Conservation (phyloP, 2,329 filamentous ascomycete species). For the Neurospora crassa region DNA sequence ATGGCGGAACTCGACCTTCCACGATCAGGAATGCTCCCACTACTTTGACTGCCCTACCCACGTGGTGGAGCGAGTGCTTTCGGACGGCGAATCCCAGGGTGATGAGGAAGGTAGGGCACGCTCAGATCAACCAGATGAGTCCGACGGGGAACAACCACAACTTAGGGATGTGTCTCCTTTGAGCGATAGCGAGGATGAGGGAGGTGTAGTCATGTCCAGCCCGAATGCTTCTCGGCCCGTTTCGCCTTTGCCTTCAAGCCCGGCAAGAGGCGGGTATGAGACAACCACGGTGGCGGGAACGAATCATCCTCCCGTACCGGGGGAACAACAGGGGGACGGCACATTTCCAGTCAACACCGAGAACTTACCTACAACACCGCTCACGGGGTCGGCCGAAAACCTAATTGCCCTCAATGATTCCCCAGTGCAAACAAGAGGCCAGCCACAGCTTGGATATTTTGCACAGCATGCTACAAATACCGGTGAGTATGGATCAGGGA, state of each 20-base stretch:
- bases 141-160: not conserved
- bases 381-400: not conserved
- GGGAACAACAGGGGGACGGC: not conserved
- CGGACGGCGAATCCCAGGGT: constrained; percentile 17
- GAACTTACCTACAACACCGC: not conserved
- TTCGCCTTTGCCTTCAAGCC: not conserved
- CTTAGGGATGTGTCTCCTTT: constrained; percentile 8
- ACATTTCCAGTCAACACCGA: not conserved
- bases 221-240: not conserved
- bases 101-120: constrained; percentile 8
- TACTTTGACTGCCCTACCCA: constrained; percentile 42
- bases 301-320: not conserved
- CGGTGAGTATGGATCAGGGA: not conserved
- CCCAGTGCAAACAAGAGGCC: not conserved
- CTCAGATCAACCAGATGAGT: constrained; percentile 5
- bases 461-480: not conserved
- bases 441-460: not conserved
- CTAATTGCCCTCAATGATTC: constrained; percentile 3
- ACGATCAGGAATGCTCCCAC: constrained; percentile 35
- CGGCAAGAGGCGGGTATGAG: not conserved
- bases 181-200: constrained; percentile 2
- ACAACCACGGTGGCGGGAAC: not conserved
- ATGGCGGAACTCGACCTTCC: constrained; percentile 29
- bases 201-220: not conserved
- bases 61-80: constrained; percentile 28